These are phyloP conservation scores for Cyberlindnera bimundalis DNA, from an alignment of 805 yeast genomes.

Conservation along the genomic window DNA sequence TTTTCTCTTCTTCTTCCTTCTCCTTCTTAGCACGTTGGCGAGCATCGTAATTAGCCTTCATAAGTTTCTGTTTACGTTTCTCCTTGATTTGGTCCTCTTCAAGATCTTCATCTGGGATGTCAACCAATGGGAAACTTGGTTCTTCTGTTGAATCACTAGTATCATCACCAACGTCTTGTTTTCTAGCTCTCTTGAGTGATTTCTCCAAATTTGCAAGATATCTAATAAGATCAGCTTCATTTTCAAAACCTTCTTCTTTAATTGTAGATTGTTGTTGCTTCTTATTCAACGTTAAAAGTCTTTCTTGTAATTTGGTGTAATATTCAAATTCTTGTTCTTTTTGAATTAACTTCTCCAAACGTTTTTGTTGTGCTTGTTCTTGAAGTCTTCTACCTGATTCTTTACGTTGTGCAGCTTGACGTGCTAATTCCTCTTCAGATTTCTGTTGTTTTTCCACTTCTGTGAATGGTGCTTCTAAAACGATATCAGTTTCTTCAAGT, in stretches of 20 bases:
- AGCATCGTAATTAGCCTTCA: slow-evolving; percentile 88
- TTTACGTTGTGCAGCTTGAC: slow-evolving; percentile 72
- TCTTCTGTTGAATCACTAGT: slow-evolving; percentile 42
- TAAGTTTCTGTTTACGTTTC: slow-evolving; percentile 76
- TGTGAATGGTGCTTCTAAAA: slow-evolving; percentile 77
- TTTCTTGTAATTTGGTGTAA: slow-evolving; percentile 54
- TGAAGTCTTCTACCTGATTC: slow-evolving; percentile 88
- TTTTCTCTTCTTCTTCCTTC: slow-evolving; percentile 61
- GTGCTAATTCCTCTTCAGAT: slow-evolving; percentile 74
- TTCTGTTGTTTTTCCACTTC: slow-evolving; percentile 67
- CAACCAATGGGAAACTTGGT: slow-evolving; percentile 71
- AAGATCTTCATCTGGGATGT: slow-evolving; percentile 80
- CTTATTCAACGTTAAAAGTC: slow-evolving; percentile 47
- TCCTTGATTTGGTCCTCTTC: slow-evolving; percentile 79
- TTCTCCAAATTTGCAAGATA: slow-evolving; percentile 62
- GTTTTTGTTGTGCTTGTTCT: slow-evolving; percentile 84
- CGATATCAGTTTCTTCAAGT: slow-evolving; percentile 66
- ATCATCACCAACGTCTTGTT: slow-evolving; percentile 61
- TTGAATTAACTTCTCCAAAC: slow-evolving; percentile 75
- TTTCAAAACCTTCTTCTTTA: slow-evolving; percentile 74
- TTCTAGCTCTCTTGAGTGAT: slow-evolving; percentile 63
- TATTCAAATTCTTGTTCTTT: slow-evolving; percentile 79
- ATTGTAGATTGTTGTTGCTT: slow-evolving; percentile 53
- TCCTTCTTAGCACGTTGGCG: slow-evolving; percentile 78
- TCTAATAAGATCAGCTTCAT: slow-evolving; percentile 65